Evolutionary conservation across 78 protist species (phyloP), one percentile per base, ranked within the genome.

Genomic region (Andalucia godoyi): DNA sequence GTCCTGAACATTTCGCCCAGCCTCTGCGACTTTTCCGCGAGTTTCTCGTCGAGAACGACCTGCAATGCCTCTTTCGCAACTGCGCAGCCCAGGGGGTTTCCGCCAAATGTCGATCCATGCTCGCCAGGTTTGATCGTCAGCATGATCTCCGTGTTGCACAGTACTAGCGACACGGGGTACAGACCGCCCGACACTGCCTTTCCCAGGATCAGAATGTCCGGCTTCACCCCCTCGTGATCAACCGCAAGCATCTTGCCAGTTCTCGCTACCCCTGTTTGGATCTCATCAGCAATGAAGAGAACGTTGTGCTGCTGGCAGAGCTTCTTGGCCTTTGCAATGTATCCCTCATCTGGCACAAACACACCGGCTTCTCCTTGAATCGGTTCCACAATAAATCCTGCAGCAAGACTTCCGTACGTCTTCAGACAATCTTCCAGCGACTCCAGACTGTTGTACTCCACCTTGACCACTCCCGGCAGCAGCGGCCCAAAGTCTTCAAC

Each of bases 61-160:
- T 79, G 30, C 52, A 95, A 80, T 1, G 99, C 92, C 15, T 71
- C 97, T 65, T 85, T 74, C 49, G 89, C 95, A 0, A 91, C 95
- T 18, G 88, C 81, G 42, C 88, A 80, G 6, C 89, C 95, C 23
- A 93, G 30, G 23, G 98, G 97, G 75, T 80, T 83, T 47, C 99
- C 99, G 4, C 98, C 99, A 53, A 53, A 96, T 0, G 99, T 96
- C 4, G 84, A 66, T 36, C 96, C 99, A 79, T 96, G 99, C 54
- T 51, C 64, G 29, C 99, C 98, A 18, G 81, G 79, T 53, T 63
- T 66, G 73, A 93, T 76, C 66, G 41, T 23, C 57, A 52, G 55
- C 87, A 87, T 84, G 47, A 91, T 59, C 29, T 85, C 82, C 45
- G 76, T 42, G 69, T 61, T 25, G 18, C 86, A 47, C 43, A 92